Evolutionary conservation across 208 protist species (phyloP).

Genomic region (Vickermania ingenoplastis): DNA sequence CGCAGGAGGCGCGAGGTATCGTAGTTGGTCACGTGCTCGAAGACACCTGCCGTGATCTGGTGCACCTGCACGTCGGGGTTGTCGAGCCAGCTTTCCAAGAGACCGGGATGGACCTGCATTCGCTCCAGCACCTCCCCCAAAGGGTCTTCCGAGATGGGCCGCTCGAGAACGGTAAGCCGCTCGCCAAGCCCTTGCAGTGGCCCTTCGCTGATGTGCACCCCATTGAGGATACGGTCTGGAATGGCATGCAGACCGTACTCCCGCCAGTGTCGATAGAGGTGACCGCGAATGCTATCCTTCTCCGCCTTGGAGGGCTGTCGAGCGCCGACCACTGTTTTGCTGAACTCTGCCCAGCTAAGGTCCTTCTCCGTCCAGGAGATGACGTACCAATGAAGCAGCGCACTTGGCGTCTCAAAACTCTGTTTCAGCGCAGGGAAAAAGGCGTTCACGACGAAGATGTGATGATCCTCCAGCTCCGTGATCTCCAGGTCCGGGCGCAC

Average conservation of each 20-base stretch:
- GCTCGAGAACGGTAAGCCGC: constrained; percentile 29
- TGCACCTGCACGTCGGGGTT: constrained; percentile 20
- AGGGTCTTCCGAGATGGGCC: constrained; percentile 19
- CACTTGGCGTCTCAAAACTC: constrained; percentile 18
- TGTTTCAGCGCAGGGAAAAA: constrained; percentile 31
- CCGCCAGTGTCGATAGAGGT: constrained; percentile 34
- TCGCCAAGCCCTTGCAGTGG: constrained; percentile 56
- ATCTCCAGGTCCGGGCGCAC: constrained; percentile 23
- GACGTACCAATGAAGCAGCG: constrained; percentile 40
- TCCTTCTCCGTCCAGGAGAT: constrained; percentile 31
- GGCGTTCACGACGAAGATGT: constrained; percentile 38
- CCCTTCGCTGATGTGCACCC: constrained; percentile 39
- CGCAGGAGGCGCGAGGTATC: constrained; percentile 17
- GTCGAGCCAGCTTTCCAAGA: constrained; percentile 20
- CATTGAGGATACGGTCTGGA: constrained; percentile 51
- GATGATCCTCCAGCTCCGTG: constrained; percentile 14
- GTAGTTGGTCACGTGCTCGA: constrained; percentile 28
- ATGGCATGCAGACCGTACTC: constrained; percentile 28
- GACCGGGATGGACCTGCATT: constrained; percentile 12
- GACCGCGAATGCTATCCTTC: constrained; percentile 28
- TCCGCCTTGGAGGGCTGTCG: constrained; percentile 25
- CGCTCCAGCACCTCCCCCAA: constrained; percentile 25
- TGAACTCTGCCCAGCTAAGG: constrained; percentile 30
- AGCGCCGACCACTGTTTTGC: constrained; percentile 25
- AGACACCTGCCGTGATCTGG: constrained; percentile 20